Percentiles rank a stretch among this genome's conserved stretches.
These are phyloP conservation scores for Carex parvula DNA, from an alignment of 176 grass and related monocot species.

Conservation along the genomic window DNA sequence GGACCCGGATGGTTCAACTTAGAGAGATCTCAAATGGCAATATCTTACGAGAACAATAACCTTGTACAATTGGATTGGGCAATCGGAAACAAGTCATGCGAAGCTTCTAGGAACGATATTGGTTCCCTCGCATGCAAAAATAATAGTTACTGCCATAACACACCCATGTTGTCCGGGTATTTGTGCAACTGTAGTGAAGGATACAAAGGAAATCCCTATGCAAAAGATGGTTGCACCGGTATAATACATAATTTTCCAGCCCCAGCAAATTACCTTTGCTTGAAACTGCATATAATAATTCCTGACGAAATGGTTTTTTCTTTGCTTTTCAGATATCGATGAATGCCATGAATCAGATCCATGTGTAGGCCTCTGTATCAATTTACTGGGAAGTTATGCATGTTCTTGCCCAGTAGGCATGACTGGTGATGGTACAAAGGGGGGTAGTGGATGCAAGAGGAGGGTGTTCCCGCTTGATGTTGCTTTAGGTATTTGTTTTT, in stretches of 20 bases:
- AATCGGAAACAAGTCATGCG: not conserved
- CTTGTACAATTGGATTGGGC: not conserved
- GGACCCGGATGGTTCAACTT: no score
- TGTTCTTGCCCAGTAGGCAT: conserved; percentile 4
- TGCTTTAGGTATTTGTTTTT: not conserved
- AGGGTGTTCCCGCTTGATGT: not conserved
- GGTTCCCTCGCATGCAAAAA: not conserved
- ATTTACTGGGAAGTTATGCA: not conserved
- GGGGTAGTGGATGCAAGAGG: not conserved
- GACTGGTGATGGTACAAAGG: conserved; percentile 1
- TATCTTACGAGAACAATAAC: no score
- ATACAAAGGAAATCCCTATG: conserved; percentile 44
- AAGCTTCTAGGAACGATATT: not conserved
- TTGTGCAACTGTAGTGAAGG: conserved; percentile 17
- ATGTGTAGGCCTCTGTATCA: not conserved
- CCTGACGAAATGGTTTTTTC: not conserved
- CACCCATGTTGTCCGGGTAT: no score
- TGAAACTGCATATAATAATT: not conserved
- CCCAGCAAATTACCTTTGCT: not conserved
- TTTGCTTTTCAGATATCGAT: conserved; percentile 3
- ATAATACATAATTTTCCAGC: not conserved
- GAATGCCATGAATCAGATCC: not conserved
- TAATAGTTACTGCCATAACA: conserved; percentile 15
- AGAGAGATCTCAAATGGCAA: no score
- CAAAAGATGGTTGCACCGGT: conserved; percentile 19